Evolutionary conservation across 2,329 filamentous ascomycete genomes (phyloP), one percentile per base, ranked within the genome.

Genomic region (Penicillium sp.): DNA sequence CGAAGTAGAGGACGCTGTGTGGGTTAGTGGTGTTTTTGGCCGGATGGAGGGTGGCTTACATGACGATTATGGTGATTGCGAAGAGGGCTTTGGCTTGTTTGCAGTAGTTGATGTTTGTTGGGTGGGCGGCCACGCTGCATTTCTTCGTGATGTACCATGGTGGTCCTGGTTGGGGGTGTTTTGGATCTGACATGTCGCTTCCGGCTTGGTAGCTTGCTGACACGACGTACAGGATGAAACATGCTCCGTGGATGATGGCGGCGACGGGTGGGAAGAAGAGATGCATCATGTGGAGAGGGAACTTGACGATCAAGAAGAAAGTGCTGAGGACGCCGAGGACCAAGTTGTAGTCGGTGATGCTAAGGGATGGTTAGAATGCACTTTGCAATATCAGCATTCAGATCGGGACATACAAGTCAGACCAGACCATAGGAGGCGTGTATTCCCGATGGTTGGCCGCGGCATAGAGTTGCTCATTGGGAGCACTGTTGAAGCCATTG

Each of bases 61-160:
- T 62, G 59, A 79, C 69, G 16, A 78, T 58, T 34, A 76, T 63
- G 3, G 71, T 75, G 13, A 79, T 65, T 1, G 69, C 75, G 51
- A 80, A 80, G 3, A 69, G 62, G 5, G 68, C 65, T 52, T 80
- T 77, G 3, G 77, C 76, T 59, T 82, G 78, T 59, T 70, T 61
- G 56, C 78, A 82, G 54, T 78, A 82, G 12, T 55, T 55, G 20
- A 73, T 59, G 37, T 73, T 64, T 30, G 62, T 65, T 31, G 64
- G 61, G 28, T 67, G 57, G 4, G 60, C 58, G 0, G 74, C 69
- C 15, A 78, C 70, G 35, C 61, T 68, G 62, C 78, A 82, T 48
- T 64, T 73, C 59, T 80, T 79, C 35, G 74, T 74, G 48, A 82
- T 73, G 54, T 80, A 80, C 78, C 78, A 82, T 6, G 78, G 76